These are phyloP conservation scores for Aspergillus biplanus DNA, from an alignment of 495 filamentous ascomycete genomes.

Conservation along the genomic window DNA sequence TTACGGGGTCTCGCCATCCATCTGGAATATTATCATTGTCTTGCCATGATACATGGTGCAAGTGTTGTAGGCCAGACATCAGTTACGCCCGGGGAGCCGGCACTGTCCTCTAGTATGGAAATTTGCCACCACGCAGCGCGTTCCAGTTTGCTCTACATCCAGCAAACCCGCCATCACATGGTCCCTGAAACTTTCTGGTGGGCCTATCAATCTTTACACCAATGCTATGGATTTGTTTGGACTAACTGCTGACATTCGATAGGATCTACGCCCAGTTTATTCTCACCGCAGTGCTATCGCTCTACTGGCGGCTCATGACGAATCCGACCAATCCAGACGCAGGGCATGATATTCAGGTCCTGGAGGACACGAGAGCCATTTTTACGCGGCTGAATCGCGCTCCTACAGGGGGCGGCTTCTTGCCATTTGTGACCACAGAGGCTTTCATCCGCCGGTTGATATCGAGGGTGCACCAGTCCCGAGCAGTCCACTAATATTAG, in stretches of 20 bases:
- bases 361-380: constrained; percentile 3
- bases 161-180: constrained; percentile 9
- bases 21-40: constrained; percentile 35
- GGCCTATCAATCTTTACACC: neutral
- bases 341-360: neutral
- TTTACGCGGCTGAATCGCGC: constrained; percentile 1
- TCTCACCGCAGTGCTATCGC: constrained; percentile 26
- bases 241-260: neutral
- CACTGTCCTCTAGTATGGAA: constrained; percentile 30
- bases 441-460: constrained; percentile 4
- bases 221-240: neutral
- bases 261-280: constrained; percentile 37
- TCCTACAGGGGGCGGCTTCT: neutral
- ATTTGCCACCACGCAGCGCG: constrained; percentile 32
- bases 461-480: neutral
- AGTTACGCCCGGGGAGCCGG: neutral
- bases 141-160: constrained; percentile 29
- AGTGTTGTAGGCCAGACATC: constrained; percentile 16
- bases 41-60: constrained; percentile 33
- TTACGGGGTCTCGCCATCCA: constrained; percentile 31
- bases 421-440: neutral
- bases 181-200: constrained; percentile 34
- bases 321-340: neutral
- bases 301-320: constrained; percentile 22
- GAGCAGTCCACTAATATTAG: neutral